Evolutionary conservation across 768 basidiomycete species (phyloP), one percentile per base, ranked within the genome.

Genomic region (Mrakia hoshinonis): DNA sequence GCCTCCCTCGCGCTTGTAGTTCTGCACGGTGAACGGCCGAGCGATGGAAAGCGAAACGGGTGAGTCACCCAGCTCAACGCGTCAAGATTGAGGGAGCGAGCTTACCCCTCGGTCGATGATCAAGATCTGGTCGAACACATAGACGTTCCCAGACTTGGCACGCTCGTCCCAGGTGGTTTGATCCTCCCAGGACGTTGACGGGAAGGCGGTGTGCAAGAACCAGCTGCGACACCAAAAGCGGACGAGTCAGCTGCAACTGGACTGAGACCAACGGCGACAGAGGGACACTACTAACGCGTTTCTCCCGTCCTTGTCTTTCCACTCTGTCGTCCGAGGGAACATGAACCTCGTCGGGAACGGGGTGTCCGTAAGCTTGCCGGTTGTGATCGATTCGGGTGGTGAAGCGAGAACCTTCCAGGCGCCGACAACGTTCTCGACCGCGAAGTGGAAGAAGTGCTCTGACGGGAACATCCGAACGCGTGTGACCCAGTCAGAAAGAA

Each of bases 381-480:
- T 9, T 11, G 20, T 12, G 29, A 66, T 24, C 11, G 54, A n/a
- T n/a, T 31, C 52, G 11, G 64, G 70, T 20, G 70, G 34, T 7
- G 54, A 38, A 3, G 70, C 52, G 13, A 72, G 63, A 18, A 72
- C 70, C 20, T 63, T 43, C 64, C 63, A 72, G 11, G 70, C 70
- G 22, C 70, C 70, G 26, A 58, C 55, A 31, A 72, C 58, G 43
- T 66, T 38, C 54, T 72, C 70, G 48, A 63, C 70, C 18, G 54
- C 63, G 20, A 72, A 43, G 38, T 72, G 70, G 65, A 72, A 72
- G 64, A 66, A 72, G 43, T 72, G 70, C 11, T 63, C 70, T 72
- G 65, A 1, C 20, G 3, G 43, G n/a, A 12, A 24, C 9, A 34
- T 20, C n/a, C 9, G 29, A 31, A 34, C n/a, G n/a, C n/a, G n/a